A percentile compares a stretch with the other conserved stretches of the same genome.
phyloP scores from a whole-genome alignment of 2,329 filamentous ascomycete genomes.

The Aspergillus fischeri region DNA sequence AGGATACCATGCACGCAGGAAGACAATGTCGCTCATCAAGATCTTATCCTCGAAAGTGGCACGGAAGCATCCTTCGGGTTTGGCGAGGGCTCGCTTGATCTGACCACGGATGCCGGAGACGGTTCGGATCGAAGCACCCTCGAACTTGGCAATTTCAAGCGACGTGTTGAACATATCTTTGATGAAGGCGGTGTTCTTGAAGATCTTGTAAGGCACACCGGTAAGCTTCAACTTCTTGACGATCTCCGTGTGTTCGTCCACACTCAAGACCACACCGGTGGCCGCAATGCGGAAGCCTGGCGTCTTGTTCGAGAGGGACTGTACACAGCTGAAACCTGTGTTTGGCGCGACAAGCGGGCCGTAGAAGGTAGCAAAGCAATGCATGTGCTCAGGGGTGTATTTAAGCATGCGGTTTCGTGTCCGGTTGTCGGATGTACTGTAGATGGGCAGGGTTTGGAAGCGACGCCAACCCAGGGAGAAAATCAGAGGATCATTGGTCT shows the following conservation, averaged over 20 bases:
- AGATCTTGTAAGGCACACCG: slow-evolving; percentile 91
- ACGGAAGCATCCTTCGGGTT: slow-evolving; percentile 92
- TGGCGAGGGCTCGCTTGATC: slow-evolving; percentile 90
- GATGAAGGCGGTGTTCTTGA: slow-evolving; percentile 98
- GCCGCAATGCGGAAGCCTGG: slow-evolving; percentile 92
- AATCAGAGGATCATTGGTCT: slow-evolving; percentile 95
- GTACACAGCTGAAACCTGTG: slow-evolving; percentile 90
- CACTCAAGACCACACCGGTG: slow-evolving; percentile 86
- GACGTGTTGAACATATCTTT: slow-evolving; percentile 96
- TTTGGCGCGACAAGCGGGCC: slow-evolving; percentile 93
- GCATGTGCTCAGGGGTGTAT: slow-evolving; percentile 98
- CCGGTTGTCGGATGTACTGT: slow-evolving; percentile 90
- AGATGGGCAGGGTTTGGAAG: slow-evolving; percentile 89
- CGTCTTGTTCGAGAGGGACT: slow-evolving; percentile 77
- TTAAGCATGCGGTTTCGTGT: slow-evolving; percentile 97
- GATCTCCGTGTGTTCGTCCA: slow-evolving; percentile 94
- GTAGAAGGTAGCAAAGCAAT: slow-evolving; percentile 95
- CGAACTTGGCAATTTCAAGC: slow-evolving; percentile 96
- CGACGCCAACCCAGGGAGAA: slow-evolving; percentile 95
- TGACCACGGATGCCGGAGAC: slow-evolving; percentile 94
- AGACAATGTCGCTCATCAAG: slow-evolving; percentile 92
- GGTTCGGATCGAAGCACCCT: slow-evolving; percentile 91
- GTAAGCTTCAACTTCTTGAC: slow-evolving; percentile 99
- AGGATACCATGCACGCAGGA: slow-evolving; percentile 94
- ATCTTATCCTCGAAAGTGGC: slow-evolving; percentile 99